Conservation (phyloP, 1,284 basidiomycete species). For the Ceratobasidium sp. region DNA sequence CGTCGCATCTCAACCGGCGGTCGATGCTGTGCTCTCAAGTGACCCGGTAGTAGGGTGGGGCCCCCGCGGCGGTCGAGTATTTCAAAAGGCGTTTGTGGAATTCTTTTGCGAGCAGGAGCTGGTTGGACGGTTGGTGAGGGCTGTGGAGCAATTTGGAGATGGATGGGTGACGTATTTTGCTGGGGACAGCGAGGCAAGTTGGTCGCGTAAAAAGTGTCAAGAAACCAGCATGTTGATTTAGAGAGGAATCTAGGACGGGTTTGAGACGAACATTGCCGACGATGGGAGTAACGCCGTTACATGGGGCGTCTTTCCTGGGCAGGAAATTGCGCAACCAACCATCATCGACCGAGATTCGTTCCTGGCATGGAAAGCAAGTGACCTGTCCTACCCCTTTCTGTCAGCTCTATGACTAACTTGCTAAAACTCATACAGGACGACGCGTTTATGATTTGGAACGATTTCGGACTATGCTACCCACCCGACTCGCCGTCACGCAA, state of each 20-base stretch:
- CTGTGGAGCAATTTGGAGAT: conserved; percentile 64
- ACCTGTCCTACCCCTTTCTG: conserved; percentile 2
- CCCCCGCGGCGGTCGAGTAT: conserved; percentile 90
- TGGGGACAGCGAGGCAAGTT: conserved; percentile 75
- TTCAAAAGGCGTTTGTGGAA: conserved; percentile 98
- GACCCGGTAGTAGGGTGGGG: conserved; percentile 92
- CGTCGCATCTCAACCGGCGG: conserved; percentile 94
- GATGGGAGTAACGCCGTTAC: conserved; percentile 94
- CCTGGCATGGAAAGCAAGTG: conserved; percentile 86
- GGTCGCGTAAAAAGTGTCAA: too few relatives aligned
- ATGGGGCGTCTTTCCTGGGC: conserved; percentile 98
- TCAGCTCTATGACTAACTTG: background rate
- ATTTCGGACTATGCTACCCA: conserved; percentile 92
- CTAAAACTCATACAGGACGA: conserved; percentile 75
- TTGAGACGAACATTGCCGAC: conserved; percentile 80
- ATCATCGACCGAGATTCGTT: conserved; percentile 96
- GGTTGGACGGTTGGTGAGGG: conserved; percentile 71
- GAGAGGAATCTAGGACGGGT: conserved; percentile 72
- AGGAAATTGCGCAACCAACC: conserved; percentile 96
- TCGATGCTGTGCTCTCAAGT: conserved; percentile 80
- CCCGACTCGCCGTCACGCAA: conserved; percentile 76
- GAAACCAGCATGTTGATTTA: background rate
- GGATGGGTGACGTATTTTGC: conserved; percentile 89
- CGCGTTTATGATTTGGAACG: conserved; percentile 95
- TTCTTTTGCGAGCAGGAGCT: conserved; percentile 83